Evolutionary conservation across 2,329 filamentous ascomycete genomes (phyloP), one percentile per base, ranked within the genome.

Genomic region (Harringtonia aguacate): DNA sequence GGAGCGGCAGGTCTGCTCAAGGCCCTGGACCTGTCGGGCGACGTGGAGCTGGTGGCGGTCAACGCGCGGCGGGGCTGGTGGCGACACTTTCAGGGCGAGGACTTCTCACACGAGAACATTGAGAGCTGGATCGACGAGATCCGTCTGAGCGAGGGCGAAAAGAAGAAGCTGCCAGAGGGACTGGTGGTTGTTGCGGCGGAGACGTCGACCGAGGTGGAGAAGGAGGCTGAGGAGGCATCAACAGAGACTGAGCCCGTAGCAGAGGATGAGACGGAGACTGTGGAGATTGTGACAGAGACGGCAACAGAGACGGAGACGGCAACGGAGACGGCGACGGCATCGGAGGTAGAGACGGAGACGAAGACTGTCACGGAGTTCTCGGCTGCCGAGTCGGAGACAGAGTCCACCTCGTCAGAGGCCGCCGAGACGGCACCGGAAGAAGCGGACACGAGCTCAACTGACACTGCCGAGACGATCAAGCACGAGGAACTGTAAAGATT

Each of bases 81-180:
- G 77, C 82, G 84, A 55, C 76, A 74, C 46, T 92, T 86, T 60
- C 66, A 76, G 39, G 77, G 73, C 8, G 43, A 31, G 4, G 46
- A 74, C 36, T 79, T 79, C 36, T 76, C 74, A 44, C 58, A 70
- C 21, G 68, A 74, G 43, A 75, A 72, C 22, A 67, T 98, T 27
- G 86, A 95, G 65, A 67, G 69, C 49, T 98, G 90, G 87, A 77
- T 98, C 47, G 92, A 98, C 56, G 73, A 77, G n/a, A 87, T 97
- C 49, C 81, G 87, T 31, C 74, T 98, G 70, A 86, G 89, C 42
- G 90, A 97, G 58, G 84, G 86, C 3, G 66, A 74, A 47, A 95
- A 90, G 71, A 73, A 79, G 55, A 85, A 81, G 65, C 61, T 92
- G 35, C 84, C 85, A 0, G 72, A 75, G 46, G 74, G 70, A 2